A percentile compares a stretch with the other conserved stretches of the same genome.
Conservation (phyloP, 495 filamentous ascomycete species). For the Neurospora intermedia region DNA sequence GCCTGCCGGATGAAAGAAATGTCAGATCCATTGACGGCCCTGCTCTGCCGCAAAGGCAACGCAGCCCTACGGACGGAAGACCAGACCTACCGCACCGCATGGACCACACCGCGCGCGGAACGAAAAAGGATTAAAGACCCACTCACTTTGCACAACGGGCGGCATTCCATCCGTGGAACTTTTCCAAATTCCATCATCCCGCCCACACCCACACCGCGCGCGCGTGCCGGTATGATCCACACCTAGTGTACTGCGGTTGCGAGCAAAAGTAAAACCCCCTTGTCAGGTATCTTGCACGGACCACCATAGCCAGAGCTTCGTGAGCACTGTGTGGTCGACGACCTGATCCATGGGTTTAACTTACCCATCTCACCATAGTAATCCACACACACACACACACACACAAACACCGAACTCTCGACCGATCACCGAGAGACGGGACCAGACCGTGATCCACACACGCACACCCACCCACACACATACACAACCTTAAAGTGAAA, state of each 20-base stretch:
- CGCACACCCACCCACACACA: background rate
- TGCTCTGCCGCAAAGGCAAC: background rate
- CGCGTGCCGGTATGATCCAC: background rate
- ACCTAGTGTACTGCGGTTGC: too few species aligned
- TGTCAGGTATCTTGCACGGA: too few species aligned
- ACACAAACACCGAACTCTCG: background rate
- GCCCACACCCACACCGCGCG: background rate
- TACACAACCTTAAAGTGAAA: background rate
- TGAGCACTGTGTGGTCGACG: too few species aligned
- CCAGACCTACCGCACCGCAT: too few species aligned
- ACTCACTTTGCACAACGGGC: background rate
- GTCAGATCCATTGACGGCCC: background rate
- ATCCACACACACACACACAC: background rate
- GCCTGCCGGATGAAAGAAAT: background rate
- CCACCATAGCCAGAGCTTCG: too few species aligned
- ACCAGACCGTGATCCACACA: too few species aligned
- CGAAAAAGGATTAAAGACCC: background rate
- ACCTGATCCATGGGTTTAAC: too few species aligned
- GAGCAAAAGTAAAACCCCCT: too few species aligned
- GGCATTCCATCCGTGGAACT: background rate
- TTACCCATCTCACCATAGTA: too few species aligned
- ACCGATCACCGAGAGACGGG: too few species aligned
- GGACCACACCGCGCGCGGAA: too few species aligned
- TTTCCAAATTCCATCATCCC: background rate
- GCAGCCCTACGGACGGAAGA: background rate